Base-by-base conservation (phyloP, 225 moss, liverwort and hornwort genomes). In the Antitrichia curtipendula region DNA sequence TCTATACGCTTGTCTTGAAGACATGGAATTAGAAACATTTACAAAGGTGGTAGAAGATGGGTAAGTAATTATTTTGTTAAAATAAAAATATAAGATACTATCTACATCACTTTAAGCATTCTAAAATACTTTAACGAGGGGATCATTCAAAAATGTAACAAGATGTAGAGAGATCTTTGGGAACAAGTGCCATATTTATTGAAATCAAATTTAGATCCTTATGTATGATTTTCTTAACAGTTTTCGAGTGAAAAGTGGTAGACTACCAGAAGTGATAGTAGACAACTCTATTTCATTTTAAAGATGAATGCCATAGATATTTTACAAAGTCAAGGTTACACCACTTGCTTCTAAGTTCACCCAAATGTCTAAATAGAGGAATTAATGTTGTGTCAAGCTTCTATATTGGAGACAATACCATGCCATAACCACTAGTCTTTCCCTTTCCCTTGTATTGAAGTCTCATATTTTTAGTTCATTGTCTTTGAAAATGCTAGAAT, bases 1-100 rank as follows among this genome's bases (percentile, higher is more conserved):
- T 78, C 52, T 99, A 12, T 94, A 96, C 66, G 91, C 96, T 79
- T 99, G 97, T 71, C 92, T 99, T 77, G 99, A 99, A 92, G 99
- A 99, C 81, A 95, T 99, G 60, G 96, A 99, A 84, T 88, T 97
- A 41, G 94, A 99, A 40, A 94, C 94, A 47, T 88, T 96, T 14
- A 90, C 94, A 65, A 92, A 40, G 45, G 81, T 85, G n/a, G 84
- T 90, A 43, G 78, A 77, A 73, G 88, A 87, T 49, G 72, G 80
- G 93, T 92, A 88, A 78, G 81, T 32, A 16, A 13, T 34, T 27
- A 34, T 52, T 62, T 1, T 43, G 11, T 13, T 10, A 21, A 8
- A 56, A 29, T 54, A 7, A 21, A 8, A 56, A 29, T 54, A 29
- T 10, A 56, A 0, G 9, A 31, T 40, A 19, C 0, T 17, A 27